Percentiles rank a stretch among this genome's conserved stretches.
phyloP scores from a whole-genome alignment of 2,329 filamentous ascomycete species.

The Fusarium tupiense region DNA sequence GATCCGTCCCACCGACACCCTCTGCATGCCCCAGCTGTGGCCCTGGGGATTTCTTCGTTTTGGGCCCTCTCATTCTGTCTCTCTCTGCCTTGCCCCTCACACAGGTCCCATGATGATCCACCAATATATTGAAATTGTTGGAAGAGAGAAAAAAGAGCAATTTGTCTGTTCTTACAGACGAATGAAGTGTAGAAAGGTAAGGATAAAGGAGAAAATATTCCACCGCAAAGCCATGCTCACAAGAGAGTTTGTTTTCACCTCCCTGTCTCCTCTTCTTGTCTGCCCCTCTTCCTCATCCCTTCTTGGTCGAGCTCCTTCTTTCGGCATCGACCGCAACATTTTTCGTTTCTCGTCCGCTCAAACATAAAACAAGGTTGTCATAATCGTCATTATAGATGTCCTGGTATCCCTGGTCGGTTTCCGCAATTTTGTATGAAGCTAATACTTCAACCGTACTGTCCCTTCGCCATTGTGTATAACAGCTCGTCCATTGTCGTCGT shows the following conservation, averaged over 20 bases:
- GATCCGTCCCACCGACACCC: slow-evolving; percentile 18
- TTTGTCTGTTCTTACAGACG: not conserved
- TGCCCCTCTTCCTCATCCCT: slow-evolving; percentile 19
- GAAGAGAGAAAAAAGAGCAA: not conserved
- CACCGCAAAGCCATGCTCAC: slow-evolving; percentile 4
- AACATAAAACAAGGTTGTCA: slow-evolving; percentile 26
- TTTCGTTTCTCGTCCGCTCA: slow-evolving; percentile 10
- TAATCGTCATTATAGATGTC: slow-evolving; percentile 24
- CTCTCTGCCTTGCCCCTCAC: slow-evolving; percentile 4
- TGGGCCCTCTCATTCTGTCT: not conserved
- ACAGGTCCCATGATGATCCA: slow-evolving; percentile 8
- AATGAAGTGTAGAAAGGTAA: slow-evolving; percentile 2
- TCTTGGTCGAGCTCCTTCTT: slow-evolving; percentile 16
- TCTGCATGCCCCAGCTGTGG: not conserved
- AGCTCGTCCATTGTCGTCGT: slow-evolving; percentile 23
- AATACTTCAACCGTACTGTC: slow-evolving; percentile 18
- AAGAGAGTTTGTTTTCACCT: slow-evolving; percentile 1
- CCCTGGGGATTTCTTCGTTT: slow-evolving; percentile 5
- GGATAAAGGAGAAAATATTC: slow-evolving; percentile 3
- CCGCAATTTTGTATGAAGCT: slow-evolving; percentile 26
- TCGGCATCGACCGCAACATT: slow-evolving; percentile 6
- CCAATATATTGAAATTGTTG: slow-evolving; percentile 1
- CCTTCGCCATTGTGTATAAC: not conserved
- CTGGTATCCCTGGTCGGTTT: slow-evolving; percentile 9
- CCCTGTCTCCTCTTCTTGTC: slow-evolving; percentile 16